Conservation (phyloP, 306 rosid species). For the Heteromeles arbutifolia region DNA sequence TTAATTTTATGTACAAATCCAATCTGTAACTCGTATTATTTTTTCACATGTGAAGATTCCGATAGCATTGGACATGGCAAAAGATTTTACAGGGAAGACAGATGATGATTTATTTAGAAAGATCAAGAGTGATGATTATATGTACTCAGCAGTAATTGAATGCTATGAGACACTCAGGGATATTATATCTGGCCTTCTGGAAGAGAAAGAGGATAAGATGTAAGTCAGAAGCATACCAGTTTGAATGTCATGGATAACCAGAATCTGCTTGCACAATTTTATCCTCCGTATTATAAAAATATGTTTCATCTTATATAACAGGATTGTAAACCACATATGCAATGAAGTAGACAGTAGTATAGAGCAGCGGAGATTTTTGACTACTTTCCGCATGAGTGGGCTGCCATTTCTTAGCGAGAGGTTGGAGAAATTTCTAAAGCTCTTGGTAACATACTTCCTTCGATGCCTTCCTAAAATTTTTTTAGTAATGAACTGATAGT, state of each 20-base stretch:
- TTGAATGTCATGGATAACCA: neutral
- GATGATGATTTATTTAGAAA: conserved; percentile 71
- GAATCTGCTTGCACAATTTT: neutral
- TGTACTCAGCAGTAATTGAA: conserved; percentile 83
- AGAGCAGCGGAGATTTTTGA: conserved; percentile 27
- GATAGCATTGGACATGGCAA: conserved; percentile 96
- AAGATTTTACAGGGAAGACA: conserved; percentile 68
- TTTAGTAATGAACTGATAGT: neutral
- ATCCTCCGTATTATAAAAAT: neutral
- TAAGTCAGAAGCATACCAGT: conserved; percentile 32
- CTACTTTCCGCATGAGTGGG: conserved; percentile 65
- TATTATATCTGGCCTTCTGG: conserved; percentile 48
- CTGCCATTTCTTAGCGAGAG: conserved; percentile 78
- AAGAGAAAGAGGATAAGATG: conserved; percentile 45
- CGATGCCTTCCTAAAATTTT: neutral
- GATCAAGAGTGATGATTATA: conserved; percentile 64
- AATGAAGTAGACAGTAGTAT: conserved; percentile 33
- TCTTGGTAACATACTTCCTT: conserved; percentile 47
- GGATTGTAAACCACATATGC: conserved; percentile 47
- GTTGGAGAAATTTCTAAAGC: conserved; percentile 71
- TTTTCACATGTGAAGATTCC: conserved; percentile 68
- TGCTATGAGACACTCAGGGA: conserved; percentile 82
- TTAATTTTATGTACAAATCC: conserved; percentile 2
- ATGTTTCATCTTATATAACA: conserved; percentile 30
- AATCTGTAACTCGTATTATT: neutral